Percentiles rank a stretch among this genome's conserved stretches.
phyloP scores from a whole-genome alignment of 164 flowering plant species.

The Vitis vinifera region DNA sequence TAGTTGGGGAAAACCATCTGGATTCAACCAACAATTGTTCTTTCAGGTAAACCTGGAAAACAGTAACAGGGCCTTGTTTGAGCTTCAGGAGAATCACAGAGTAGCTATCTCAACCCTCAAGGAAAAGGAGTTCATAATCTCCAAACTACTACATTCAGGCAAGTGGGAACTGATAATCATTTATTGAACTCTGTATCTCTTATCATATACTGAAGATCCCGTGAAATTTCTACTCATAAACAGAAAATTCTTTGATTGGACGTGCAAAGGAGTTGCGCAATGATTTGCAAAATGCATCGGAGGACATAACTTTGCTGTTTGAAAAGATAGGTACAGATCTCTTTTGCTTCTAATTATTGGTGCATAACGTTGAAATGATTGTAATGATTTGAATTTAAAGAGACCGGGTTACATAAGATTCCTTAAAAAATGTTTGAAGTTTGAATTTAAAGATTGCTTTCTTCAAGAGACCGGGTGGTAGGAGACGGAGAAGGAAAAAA shows the following conservation, averaged over 20 bases:
- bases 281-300: conserved; percentile 67
- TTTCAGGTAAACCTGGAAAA: conserved; percentile 57
- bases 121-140: conserved; percentile 68
- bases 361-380: no score
- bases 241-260: conserved; percentile 68
- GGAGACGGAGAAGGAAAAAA: no score
- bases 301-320: conserved; percentile 54
- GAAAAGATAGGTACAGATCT: conserved; percentile 52
- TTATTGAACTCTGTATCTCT: neutral
- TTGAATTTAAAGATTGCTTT: no score
- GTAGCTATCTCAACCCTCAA: conserved; percentile 40
- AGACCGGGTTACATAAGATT: no score
- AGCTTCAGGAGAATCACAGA: conserved; percentile 61
- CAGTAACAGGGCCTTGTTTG: conserved; percentile 47
- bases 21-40: conserved; percentile 2
- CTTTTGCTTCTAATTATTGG: neutral
- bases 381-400: no score
- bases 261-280: conserved; percentile 63
- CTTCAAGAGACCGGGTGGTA: no score
- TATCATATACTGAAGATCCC: neutral
- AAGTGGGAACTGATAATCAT: neutral
- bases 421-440: no score
- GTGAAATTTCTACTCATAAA: neutral
- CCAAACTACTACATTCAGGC: conserved; percentile 68
- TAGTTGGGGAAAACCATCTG: neutral